These are phyloP conservation scores for Erythrophleum fordii DNA, from an alignment of 306 rosid genomes.

Conservation along the genomic window DNA sequence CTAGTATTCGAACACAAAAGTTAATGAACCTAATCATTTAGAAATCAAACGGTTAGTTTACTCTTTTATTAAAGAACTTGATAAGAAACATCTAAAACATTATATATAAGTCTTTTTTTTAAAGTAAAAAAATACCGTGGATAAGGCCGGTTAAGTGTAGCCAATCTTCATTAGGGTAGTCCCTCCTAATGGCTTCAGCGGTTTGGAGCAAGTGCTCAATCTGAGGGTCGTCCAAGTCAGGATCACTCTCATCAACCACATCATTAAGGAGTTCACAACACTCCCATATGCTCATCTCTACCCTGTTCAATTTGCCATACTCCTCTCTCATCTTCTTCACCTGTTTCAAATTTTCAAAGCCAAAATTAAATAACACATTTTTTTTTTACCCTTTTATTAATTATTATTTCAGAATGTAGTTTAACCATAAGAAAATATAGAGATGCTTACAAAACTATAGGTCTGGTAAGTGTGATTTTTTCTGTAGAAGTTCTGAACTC, in stretches of 20 bases:
- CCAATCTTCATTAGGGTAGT: conserved; percentile 41
- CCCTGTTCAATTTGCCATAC: conserved; percentile 49
- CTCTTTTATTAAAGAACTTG: too few relatives aligned
- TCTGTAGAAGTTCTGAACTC: conserved; percentile 46
- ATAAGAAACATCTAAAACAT: too few relatives aligned
- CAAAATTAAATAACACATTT: too few relatives aligned
- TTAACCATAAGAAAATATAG: not conserved
- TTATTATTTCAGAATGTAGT: not conserved
- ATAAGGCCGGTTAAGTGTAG: conserved; percentile 54
- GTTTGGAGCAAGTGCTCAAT: conserved; percentile 38
- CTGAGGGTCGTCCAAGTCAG: conserved; percentile 33
- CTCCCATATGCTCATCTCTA: conserved; percentile 55
- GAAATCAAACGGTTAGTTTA: too few relatives aligned
- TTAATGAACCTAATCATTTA: too few relatives aligned
- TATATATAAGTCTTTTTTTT: too few relatives aligned
- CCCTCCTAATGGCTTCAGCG: conserved; percentile 42
- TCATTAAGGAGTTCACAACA: conserved; percentile 53
- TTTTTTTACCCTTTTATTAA: conserved; percentile 2
- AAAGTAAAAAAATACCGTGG: conserved; percentile 39
- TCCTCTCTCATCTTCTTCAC: conserved; percentile 48
- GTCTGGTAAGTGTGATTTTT: conserved; percentile 52
- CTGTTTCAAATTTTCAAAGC: conserved; percentile 12
- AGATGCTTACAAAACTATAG: conserved; percentile 46
- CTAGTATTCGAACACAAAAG: too few relatives aligned
- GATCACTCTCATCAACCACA: conserved; percentile 46